These are phyloP conservation scores for Actinomortierella ambigua DNA, from an alignment of 371 early-diverging fungal species.

Conservation along the genomic window DNA sequence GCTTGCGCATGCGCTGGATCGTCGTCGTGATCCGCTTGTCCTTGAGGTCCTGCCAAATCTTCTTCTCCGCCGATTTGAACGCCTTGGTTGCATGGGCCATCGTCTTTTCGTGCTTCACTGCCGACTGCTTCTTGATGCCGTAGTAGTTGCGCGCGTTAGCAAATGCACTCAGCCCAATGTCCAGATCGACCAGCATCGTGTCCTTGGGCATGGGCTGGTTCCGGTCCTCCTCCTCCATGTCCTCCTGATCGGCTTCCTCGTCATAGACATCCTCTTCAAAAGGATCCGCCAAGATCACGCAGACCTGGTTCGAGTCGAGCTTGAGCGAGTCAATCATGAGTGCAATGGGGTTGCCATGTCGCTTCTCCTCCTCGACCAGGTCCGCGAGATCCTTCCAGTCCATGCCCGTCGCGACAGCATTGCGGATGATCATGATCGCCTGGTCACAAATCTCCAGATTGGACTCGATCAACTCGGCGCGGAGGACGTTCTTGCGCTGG, in stretches of 20 bases:
- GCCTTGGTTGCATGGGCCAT: constrained; percentile 78
- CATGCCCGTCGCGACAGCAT: constrained; percentile 90
- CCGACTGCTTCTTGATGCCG: constrained; percentile 80
- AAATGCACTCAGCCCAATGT: constrained; percentile 85
- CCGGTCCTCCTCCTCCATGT: constrained; percentile 22
- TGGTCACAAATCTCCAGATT: constrained; percentile 87
- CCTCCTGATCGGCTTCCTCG: constrained; percentile 40
- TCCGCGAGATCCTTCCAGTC: constrained; percentile 95
- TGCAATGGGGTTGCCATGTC: constrained; percentile 82
- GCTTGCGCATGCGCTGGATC: constrained; percentile 88
- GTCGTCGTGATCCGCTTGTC: constrained; percentile 73
- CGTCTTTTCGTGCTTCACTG: constrained; percentile 90
- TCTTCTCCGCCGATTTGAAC: constrained; percentile 87
- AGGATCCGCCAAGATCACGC: constrained; percentile 45
- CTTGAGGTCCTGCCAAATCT: constrained; percentile 83
- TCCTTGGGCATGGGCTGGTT: constrained; percentile 25
- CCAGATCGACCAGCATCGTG: constrained; percentile 71
- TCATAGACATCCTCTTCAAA: constrained; percentile 55
- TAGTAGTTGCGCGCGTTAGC: constrained; percentile 95
- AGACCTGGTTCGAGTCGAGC: constrained; percentile 74
- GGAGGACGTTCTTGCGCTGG: constrained; percentile 66
- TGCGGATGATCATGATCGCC: constrained; percentile 83
- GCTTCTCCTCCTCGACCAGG: constrained; percentile 83
- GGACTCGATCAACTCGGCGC: constrained; percentile 83
- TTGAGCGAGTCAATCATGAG: constrained; percentile 72